phyloP scores from a whole-genome alignment of 495 filamentous ascomycete species.

The Pyronema domesticum region DNA sequence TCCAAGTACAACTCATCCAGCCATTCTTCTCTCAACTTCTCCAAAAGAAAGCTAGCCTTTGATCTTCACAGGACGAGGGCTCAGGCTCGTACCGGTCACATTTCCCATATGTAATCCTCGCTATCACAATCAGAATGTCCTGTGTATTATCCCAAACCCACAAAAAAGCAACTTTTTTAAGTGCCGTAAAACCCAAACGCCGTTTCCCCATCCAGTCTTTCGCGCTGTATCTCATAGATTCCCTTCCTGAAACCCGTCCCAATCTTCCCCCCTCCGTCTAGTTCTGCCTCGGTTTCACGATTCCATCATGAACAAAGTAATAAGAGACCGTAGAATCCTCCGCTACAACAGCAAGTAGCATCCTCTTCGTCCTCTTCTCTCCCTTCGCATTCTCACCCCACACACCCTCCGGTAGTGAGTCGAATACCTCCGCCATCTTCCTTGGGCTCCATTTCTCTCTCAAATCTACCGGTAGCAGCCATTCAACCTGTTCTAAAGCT shows the following conservation, averaged over 20 bases:
- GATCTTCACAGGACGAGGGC: too few species aligned
- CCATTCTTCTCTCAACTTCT: too few species aligned
- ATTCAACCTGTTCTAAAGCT: slow-evolving; percentile 33
- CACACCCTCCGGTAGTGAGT: slow-evolving; percentile 40
- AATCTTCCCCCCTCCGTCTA: slow-evolving; percentile 23
- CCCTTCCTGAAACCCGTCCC: neutral
- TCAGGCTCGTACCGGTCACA: too few species aligned
- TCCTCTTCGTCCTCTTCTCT: slow-evolving; percentile 42
- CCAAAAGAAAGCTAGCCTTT: too few species aligned
- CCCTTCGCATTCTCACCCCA: slow-evolving; percentile 23
- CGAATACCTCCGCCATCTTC: slow-evolving; percentile 63
- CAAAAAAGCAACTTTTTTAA: too few species aligned
- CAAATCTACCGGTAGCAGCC: slow-evolving; percentile 71
- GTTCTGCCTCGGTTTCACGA: slow-evolving; percentile 92
- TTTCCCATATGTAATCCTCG: too few species aligned
- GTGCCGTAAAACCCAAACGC: too few species aligned
- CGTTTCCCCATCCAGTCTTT: too few species aligned
- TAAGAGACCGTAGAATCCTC: slow-evolving; percentile 89
- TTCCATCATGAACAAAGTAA: slow-evolving; percentile 85
- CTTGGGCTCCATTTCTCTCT: slow-evolving; percentile 66
- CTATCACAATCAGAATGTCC: too few species aligned
- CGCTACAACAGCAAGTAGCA: slow-evolving; percentile 66
- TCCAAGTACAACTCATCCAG: too few species aligned
- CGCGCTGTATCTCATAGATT: too few species aligned
- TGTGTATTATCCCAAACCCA: too few species aligned